These are phyloP conservation scores for Cladosporium sp. DNA, from an alignment of 2,329 filamentous ascomycete genomes.

Conservation along the genomic window DNA sequence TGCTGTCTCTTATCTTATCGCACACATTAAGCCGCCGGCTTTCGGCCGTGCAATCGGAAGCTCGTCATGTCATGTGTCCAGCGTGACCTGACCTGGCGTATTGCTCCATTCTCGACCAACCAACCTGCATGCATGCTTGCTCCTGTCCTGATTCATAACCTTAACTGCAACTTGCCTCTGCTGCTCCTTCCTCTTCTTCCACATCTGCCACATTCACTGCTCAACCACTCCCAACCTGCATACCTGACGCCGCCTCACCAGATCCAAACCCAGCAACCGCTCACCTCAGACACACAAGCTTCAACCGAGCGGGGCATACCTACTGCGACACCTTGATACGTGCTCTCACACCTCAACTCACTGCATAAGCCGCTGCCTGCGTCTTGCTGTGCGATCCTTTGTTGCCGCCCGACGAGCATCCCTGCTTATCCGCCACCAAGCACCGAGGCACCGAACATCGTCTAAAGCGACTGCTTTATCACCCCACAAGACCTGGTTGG, in stretches of 20 bases:
- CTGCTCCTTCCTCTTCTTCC: background rate
- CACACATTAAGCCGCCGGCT: conserved; percentile 3
- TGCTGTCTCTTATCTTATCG: conserved; percentile 13
- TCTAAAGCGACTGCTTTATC: background rate
- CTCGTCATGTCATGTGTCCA: conserved; percentile 8
- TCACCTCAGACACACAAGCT: background rate
- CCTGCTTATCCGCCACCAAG: background rate
- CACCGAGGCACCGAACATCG: background rate
- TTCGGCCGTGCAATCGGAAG: conserved; percentile 11
- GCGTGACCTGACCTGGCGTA: conserved; percentile 1
- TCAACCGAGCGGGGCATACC: conserved; percentile 2
- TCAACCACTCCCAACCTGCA: background rate
- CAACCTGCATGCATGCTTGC: background rate
- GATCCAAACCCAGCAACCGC: background rate
- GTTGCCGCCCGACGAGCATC: background rate
- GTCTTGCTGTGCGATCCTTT: background rate
- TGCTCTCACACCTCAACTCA: background rate
- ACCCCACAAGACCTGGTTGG: conserved; percentile 1
- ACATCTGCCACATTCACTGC: background rate
- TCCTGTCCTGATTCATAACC: conserved; percentile 14
- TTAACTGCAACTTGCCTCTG: background rate
- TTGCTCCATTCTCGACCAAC: background rate
- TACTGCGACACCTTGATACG: background rate
- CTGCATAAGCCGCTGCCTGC: background rate
- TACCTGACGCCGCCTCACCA: background rate